These are phyloP conservation scores for Leishmania arabica DNA, from an alignment of 208 protist genomes.

Conservation along the genomic window DNA sequence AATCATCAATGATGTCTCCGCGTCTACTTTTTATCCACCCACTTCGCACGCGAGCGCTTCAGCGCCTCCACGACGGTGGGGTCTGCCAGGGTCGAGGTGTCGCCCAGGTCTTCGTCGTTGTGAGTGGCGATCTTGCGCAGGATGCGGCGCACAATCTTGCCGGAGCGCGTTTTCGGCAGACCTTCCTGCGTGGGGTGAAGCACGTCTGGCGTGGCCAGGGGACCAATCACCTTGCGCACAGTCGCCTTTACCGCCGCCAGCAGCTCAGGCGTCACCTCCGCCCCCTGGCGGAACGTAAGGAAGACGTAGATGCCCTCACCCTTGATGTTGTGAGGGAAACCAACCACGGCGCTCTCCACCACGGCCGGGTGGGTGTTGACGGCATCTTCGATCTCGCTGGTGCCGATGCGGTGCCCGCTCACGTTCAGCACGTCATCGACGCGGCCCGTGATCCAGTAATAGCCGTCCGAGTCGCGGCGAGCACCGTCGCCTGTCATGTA, in stretches of 20 bases:
- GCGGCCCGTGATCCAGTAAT: conserved; percentile 98
- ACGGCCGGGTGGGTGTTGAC: conserved; percentile 86
- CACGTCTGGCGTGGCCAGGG: conserved; percentile 95
- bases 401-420: conserved; percentile 96
- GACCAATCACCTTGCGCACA: conserved; percentile 93
- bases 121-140: conserved; percentile 96
- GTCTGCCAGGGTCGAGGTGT: conserved; percentile 93
- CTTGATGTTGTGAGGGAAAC: conserved; percentile 94
- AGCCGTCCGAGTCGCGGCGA: conserved; percentile 95
- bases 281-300: conserved; percentile 86
- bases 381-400: conserved; percentile 96
- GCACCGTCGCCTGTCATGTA: conserved; percentile 98
- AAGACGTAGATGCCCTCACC: conserved; percentile 96
- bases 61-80: conserved; percentile 91
- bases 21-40: conserved; percentile 91
- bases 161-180: conserved; percentile 98
- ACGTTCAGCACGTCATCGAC: conserved; percentile 98
- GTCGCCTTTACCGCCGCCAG: conserved; percentile 64
- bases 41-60: conserved; percentile 72
- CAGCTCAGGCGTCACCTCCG: conserved; percentile 56
- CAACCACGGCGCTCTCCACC: conserved; percentile 96
- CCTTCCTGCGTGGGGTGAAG: conserved; percentile 72
- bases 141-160: conserved; percentile 99
- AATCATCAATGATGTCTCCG: background rate
- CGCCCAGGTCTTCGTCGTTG: conserved; percentile 83